Evolutionary conservation across 2,329 filamentous ascomycete species (phyloP).

Genomic region (Botrytis aclada): DNA sequence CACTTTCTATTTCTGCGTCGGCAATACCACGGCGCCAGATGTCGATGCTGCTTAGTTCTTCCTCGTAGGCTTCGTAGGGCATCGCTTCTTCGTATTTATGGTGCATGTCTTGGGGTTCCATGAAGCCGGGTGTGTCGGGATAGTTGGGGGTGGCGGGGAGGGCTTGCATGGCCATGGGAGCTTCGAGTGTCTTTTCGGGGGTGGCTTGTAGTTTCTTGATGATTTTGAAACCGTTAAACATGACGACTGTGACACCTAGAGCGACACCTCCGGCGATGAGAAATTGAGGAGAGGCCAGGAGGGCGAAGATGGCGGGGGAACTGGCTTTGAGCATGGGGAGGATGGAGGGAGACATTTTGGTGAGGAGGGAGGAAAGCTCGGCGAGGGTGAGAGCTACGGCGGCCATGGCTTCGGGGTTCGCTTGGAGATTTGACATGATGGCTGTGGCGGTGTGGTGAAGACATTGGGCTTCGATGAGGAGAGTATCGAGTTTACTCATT

Average conservation of each 20-base stretch:
- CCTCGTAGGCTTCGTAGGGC: constrained; percentile 34
- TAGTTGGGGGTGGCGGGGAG: not conserved
- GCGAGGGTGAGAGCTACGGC: constrained; percentile 90
- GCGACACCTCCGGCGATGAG: constrained; percentile 87
- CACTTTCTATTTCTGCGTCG: constrained; percentile 32
- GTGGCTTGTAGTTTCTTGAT: constrained; percentile 71
- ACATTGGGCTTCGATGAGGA: constrained; percentile 86
- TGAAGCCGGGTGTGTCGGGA: constrained; percentile 1
- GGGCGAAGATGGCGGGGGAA: constrained; percentile 80
- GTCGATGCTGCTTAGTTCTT: constrained; percentile 37
- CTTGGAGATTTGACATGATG: constrained; percentile 77
- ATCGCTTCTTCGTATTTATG: constrained; percentile 3
- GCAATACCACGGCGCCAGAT: constrained; percentile 38
- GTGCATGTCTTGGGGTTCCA: not conserved
- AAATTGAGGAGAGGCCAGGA: constrained; percentile 89
- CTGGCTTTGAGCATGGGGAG: constrained; percentile 72
- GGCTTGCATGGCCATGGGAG: constrained; percentile 17
- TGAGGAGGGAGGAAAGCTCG: constrained; percentile 78
- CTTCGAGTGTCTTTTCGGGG: constrained; percentile 26
- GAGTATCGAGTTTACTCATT: constrained; percentile 68
- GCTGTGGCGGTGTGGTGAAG: constrained; percentile 77
- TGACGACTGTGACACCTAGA: constrained; percentile 90
- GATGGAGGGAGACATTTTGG: constrained; percentile 81
- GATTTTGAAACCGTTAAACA: constrained; percentile 96
- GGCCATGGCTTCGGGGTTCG: constrained; percentile 86